phyloP scores from a whole-genome alignment of 2,329 filamentous ascomycete species.

The Exophiala mesophila region DNA sequence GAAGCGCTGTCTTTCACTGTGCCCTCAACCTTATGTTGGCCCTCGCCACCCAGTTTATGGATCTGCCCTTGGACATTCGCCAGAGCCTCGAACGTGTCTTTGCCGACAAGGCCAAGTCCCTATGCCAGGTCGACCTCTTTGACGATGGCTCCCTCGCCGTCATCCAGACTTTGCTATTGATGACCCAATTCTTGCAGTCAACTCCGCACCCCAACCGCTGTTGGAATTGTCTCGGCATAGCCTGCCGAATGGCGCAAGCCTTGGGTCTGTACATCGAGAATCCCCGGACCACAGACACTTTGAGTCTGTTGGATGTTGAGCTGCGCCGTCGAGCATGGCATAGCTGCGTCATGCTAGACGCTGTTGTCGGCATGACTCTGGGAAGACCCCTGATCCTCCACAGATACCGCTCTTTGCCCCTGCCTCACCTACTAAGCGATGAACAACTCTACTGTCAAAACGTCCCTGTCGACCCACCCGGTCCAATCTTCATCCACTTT shows the following conservation, averaged over 20 bases:
- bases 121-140: constrained; percentile 7
- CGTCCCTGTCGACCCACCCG: neutral
- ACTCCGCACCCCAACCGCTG: constrained; percentile 5
- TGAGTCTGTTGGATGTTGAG: constrained; percentile 3
- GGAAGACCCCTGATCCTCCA: constrained; percentile 6
- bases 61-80: constrained; percentile 30
- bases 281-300: neutral
- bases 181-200: constrained; percentile 9
- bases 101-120: constrained; percentile 2
- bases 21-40: constrained; percentile 43
- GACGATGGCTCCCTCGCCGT: constrained; percentile 8
- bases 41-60: constrained; percentile 38
- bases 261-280: constrained; percentile 3
- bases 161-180: constrained; percentile 11
- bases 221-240: constrained; percentile 7
- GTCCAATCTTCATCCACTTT: neutral
- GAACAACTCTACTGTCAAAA: constrained; percentile 26
- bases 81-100: constrained; percentile 1
- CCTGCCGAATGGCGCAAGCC: constrained; percentile 6
- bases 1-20: constrained; percentile 38
- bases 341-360: constrained; percentile 8
- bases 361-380: constrained; percentile 9
- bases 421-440: constrained; percentile 31
- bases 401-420: neutral
- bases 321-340: constrained; percentile 11